Evolutionary conservation across 2,329 filamentous ascomycete species (phyloP), one percentile per base, ranked within the genome.

Genomic region (Neonectria magnoliae): DNA sequence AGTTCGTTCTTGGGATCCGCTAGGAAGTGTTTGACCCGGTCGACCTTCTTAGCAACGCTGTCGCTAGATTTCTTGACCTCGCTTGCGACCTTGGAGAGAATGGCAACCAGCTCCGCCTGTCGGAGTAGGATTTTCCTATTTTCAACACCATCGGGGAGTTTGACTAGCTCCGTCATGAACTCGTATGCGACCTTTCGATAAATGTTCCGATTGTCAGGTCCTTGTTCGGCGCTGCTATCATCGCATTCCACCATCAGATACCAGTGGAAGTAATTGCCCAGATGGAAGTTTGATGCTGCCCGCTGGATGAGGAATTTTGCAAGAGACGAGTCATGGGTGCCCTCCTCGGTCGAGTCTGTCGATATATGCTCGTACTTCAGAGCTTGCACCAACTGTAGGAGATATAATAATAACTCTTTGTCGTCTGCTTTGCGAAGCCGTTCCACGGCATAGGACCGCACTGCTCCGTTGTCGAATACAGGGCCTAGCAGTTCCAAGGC

Each of bases 171-270:
- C 6, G 88, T 84, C 94, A 98, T 97, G 78, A 98, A 99, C 75
- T 98, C 93, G 74, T 94, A 99, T 64, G 96, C 94, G 9, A 99
- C 93, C 72, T 95, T 94, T 29, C 93, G 91, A 78, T 97, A 99
- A 18, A 98, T 89, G 67, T 93, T 92, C 50, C 93, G 91, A 75
- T 95, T 91, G 61, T 90, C 89, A 5, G 88, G 84, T 22, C 89
- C 86, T 71, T 94, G 93, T 47, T 93, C 91, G 4, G 89, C 88
- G 69, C 91, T 94, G 64, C 85, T 84, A 76, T 98, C 95, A 71
- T 97, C 93, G 71, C 94, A 97, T 80, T 99, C 97, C 1, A 99
- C 96, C 90, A 98, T 98, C 2, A 99, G 85, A 78, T 98, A 99
- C 96, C 96, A 99, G 78, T 98, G 93, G 58, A 99, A 88, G 80